Conservation (phyloP, 768 basidiomycete species). For the Nevesoporus exiguus region DNA sequence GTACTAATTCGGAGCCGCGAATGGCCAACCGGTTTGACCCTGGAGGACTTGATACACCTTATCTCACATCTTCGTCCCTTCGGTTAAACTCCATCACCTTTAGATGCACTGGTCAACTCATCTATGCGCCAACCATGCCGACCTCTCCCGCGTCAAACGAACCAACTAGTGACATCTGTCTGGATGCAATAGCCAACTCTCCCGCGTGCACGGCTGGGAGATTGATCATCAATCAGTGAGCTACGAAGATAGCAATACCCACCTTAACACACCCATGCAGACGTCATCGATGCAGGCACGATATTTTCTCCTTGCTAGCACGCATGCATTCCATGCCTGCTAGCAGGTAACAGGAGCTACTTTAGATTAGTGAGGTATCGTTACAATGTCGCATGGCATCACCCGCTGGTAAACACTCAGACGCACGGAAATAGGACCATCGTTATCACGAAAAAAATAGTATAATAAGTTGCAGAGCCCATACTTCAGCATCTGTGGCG, state of each 20-base stretch:
- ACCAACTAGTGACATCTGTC: constrained; percentile 7
- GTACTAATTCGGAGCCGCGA: constrained; percentile 30
- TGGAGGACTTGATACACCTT: constrained; percentile 44
- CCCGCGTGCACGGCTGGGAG: constrained; percentile 36
- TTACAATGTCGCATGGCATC: neutral
- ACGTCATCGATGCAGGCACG: constrained; percentile 54
- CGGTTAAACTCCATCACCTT: neutral
- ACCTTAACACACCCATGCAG: constrained; percentile 38
- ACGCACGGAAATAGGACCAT: constrained; percentile 37
- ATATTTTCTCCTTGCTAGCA: constrained; percentile 54
- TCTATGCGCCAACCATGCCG: constrained; percentile 40
- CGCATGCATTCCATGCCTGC: constrained; percentile 57
- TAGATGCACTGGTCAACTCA: constrained; percentile 35
- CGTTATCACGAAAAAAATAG: constrained; percentile 46
- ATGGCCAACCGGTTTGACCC: constrained; percentile 59
- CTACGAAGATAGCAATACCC: constrained; percentile 33
- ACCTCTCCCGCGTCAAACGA: constrained; percentile 43
- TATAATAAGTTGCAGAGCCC: constrained; percentile 48
- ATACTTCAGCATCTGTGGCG: constrained; percentile 49
- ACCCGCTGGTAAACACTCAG: neutral
- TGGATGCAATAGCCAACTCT: neutral
- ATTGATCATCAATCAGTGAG: constrained; percentile 40
- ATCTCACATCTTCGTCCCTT: neutral
- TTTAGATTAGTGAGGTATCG: constrained; percentile 42
- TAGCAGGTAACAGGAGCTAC: constrained; percentile 50